phyloP scores from a whole-genome alignment of 352 stramenopile genomes.

The Phytophthora quininea region DNA sequence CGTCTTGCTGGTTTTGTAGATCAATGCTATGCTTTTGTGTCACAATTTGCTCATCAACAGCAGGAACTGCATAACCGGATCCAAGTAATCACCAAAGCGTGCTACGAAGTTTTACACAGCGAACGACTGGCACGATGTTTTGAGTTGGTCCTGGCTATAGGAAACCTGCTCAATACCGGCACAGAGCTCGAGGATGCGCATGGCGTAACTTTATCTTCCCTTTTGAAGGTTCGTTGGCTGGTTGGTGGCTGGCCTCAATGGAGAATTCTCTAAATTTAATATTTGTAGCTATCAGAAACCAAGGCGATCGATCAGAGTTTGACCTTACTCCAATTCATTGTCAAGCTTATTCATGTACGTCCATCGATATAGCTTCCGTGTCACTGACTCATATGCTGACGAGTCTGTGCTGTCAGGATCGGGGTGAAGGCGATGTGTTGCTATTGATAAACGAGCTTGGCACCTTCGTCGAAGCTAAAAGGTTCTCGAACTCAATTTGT shows the following conservation, averaged over 20 bases:
- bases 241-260: not conserved
- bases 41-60: slow-evolving; percentile 67
- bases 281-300: slow-evolving; percentile 74
- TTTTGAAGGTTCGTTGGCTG: slow-evolving; percentile 64
- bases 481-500: slow-evolving; percentile 76
- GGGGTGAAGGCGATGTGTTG: slow-evolving; percentile 72
- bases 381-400: no score
- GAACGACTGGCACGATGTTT: slow-evolving; percentile 78
- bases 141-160: slow-evolving; percentile 75
- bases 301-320: slow-evolving; percentile 78
- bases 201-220: slow-evolving; percentile 71
- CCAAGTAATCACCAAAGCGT: slow-evolving; percentile 57
- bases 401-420: slow-evolving; percentile 41
- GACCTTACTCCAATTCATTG: slow-evolving; percentile 80
- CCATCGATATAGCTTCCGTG: not conserved
- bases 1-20: slow-evolving; percentile 30
- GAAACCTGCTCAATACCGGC: slow-evolving; percentile 77
- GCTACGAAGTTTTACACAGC: slow-evolving; percentile 68
- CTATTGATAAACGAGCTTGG: slow-evolving; percentile 70
- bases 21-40: slow-evolving; percentile 66
- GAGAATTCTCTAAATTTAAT: not conserved
- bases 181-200: slow-evolving; percentile 71
- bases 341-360: slow-evolving; percentile 79
- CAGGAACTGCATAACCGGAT: slow-evolving; percentile 54
- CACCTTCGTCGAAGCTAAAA: slow-evolving; percentile 56